Evolutionary conservation across 345 rosid genomes (phyloP), one percentile per base, ranked within the genome.

Genomic region (Salix caprea): DNA sequence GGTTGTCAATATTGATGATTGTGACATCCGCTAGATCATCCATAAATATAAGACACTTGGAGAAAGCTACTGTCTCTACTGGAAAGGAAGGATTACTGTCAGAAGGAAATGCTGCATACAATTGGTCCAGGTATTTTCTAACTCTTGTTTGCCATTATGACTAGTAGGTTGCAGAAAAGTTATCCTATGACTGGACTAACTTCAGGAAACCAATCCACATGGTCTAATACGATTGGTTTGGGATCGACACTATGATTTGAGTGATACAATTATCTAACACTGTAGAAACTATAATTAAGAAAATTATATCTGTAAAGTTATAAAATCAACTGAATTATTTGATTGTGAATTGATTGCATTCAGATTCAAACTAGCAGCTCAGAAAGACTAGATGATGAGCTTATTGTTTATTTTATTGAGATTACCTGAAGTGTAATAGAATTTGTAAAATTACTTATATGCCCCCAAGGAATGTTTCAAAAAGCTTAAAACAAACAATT

Each of bases 101-200:
- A n/a, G 99, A 96, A 89, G 99, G 99, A 84, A 96, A 96, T 83
- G 89, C 99, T 48, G 94, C 99, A 40, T 93, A 91, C 86, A 96
- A 88, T 79, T 96, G 99, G 99, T 96, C 99, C 81, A 92, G 99
- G 99, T 96, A 76, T 79, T 66, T 69, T 73, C 26, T 40, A 44
- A 78, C 61, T 73, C 70, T 46, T 42, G 39, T 80, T 70, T 70
- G 71, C 74, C 70, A 11, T 72, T 65, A 65, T 80, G 39, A n/a
- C 30, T 79, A 5, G 13, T 69, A 7, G 60, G 60, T 54, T 54
- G 60, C 23, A 6, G 60, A 54, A 54, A 54, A 7, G 60, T 54
- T 54, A 54, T 9, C 60, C 23, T 21, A 21, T 54, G n/a, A 54
- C 60, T 54, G 60, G 24, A 54, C 24, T 54, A 18, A 54, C 60